These are phyloP conservation scores for Psilocybe sp. DNA, from an alignment of 768 basidiomycete genomes.

Conservation along the genomic window DNA sequence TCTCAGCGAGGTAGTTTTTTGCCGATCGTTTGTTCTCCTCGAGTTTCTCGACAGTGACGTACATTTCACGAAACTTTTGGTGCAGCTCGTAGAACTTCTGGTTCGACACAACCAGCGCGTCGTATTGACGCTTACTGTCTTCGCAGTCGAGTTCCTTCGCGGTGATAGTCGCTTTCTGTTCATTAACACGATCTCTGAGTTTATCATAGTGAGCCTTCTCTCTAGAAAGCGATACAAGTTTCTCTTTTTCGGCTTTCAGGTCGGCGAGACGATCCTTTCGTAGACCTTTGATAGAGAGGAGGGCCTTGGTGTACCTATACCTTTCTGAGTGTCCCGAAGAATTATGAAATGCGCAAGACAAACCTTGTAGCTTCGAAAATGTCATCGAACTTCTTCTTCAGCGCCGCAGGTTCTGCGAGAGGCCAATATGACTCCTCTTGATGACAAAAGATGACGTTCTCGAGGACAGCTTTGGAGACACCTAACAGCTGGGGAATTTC, in stretches of 20 bases:
- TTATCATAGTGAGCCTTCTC: constrained; percentile 90
- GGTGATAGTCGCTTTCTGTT: constrained; percentile 59
- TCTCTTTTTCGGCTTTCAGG: constrained; percentile 90
- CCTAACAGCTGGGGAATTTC: constrained; percentile 94
- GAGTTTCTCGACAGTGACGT: constrained; percentile 63
- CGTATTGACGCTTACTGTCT: constrained; percentile 61
- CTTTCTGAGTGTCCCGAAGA: neutral
- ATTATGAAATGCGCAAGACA: constrained; percentile 9
- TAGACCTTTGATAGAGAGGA: constrained; percentile 86
- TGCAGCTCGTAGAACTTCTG: constrained; percentile 79
- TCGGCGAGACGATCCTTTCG: constrained; percentile 90
- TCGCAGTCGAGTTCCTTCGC: constrained; percentile 75
- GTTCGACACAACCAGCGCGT: constrained; percentile 66
- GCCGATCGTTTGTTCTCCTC: constrained; percentile 60
- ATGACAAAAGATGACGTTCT: constrained; percentile 99
- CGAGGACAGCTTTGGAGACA: constrained; percentile 96
- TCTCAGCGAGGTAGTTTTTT: constrained; percentile 58
- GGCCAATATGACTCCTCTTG: constrained; percentile 99
- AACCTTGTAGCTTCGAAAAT: constrained; percentile 98
- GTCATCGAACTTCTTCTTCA: constrained; percentile 99
- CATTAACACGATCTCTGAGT: constrained; percentile 62
- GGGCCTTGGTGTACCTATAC: constrained; percentile 89
- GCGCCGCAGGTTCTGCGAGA: constrained; percentile 78
- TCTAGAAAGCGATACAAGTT: constrained; percentile 67
- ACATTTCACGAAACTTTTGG: constrained; percentile 83